phyloP scores from a whole-genome alignment of 176 grass and related monocot genomes.

The Eleusine indica region DNA sequence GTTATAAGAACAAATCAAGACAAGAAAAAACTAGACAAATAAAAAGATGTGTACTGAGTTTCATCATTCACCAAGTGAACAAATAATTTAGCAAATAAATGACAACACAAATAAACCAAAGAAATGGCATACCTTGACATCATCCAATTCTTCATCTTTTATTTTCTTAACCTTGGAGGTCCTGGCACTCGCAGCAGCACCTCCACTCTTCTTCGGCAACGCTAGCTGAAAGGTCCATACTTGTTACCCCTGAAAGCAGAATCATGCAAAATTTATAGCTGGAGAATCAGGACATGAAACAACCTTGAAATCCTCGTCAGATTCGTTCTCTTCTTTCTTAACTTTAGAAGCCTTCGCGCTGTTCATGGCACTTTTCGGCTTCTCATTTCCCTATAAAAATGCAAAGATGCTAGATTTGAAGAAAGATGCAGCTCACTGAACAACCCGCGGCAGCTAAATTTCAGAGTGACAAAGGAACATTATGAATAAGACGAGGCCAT shows the following conservation, averaged over 20 bases:
- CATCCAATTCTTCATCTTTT: slow-evolving; percentile 46
- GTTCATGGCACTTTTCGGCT: slow-evolving; percentile 32
- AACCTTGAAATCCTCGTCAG: slow-evolving; percentile 42
- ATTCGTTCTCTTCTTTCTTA: slow-evolving; percentile 47
- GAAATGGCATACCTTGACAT: slow-evolving; percentile 46
- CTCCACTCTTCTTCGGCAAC: slow-evolving; percentile 37
- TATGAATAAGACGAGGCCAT: background rate
- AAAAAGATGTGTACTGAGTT: background rate
- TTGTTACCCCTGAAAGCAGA: slow-evolving; percentile 1
- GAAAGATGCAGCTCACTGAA: background rate
- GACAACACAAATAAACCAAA: slow-evolving; percentile 19
- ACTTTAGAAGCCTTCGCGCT: slow-evolving; percentile 51
- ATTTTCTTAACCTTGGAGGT: slow-evolving; percentile 53
- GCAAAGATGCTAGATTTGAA: background rate
- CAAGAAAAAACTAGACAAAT: too few species aligned
- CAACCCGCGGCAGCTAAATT: background rate
- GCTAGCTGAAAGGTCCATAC: slow-evolving; percentile 33
- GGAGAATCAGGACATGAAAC: background rate
- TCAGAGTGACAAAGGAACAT: background rate
- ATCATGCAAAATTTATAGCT: slow-evolving; percentile 10
- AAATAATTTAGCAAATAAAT: slow-evolving; percentile 32
- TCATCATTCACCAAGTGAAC: slow-evolving; percentile 43
- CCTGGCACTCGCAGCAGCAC: slow-evolving; percentile 21
- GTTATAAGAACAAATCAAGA: too few species aligned
- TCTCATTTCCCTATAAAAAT: slow-evolving; percentile 43